Evolutionary conservation across 768 basidiomycete species (phyloP).

Genomic region (Tricholoma hemisulphureum): DNA sequence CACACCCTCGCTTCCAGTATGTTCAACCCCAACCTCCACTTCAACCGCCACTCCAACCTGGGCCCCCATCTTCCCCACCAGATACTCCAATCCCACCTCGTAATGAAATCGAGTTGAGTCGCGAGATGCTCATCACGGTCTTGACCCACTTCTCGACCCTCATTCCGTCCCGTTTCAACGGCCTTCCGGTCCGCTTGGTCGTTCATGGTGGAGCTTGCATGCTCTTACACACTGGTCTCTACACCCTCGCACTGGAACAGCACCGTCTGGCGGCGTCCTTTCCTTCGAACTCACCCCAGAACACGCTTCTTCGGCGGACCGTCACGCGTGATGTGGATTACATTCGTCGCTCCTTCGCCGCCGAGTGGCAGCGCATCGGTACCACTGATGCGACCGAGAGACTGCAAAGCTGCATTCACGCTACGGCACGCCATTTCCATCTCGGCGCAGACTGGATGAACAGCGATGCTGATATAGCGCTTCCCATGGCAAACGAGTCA

Average conservation of each 20-base stretch:
- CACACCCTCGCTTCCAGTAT: slow-evolving; percentile 2
- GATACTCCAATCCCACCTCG: slow-evolving; percentile 22
- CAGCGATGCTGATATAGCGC: slow-evolving; percentile 65
- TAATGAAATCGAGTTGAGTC: slow-evolving; percentile 40
- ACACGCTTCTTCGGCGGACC: slow-evolving; percentile 39
- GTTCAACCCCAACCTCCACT: slow-evolving; percentile 4
- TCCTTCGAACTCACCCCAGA: slow-evolving; percentile 18
- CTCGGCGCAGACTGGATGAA: slow-evolving; percentile 79
- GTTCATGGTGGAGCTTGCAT: slow-evolving; percentile 75
- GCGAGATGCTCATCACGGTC: slow-evolving; percentile 42
- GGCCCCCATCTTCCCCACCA: background rate
- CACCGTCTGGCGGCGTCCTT: slow-evolving; percentile 15
- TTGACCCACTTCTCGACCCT: slow-evolving; percentile 53
- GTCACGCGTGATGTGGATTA: slow-evolving; percentile 70
- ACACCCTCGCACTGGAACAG: slow-evolving; percentile 31
- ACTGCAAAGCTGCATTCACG: slow-evolving; percentile 54
- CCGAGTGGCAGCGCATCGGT: slow-evolving; percentile 49
- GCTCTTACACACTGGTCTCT: slow-evolving; percentile 55
- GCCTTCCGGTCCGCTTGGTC: slow-evolving; percentile 52
- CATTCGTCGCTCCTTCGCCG: slow-evolving; percentile 57
- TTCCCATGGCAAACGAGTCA: slow-evolving; percentile 65
- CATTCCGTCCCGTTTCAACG: slow-evolving; percentile 45
- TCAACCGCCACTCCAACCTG: slow-evolving; percentile 1
- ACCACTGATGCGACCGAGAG: slow-evolving; percentile 51
- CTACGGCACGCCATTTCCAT: slow-evolving; percentile 48